Evolutionary conservation across 305 asterid species (phyloP).

Genomic region (Euphrasia arctica): DNA sequence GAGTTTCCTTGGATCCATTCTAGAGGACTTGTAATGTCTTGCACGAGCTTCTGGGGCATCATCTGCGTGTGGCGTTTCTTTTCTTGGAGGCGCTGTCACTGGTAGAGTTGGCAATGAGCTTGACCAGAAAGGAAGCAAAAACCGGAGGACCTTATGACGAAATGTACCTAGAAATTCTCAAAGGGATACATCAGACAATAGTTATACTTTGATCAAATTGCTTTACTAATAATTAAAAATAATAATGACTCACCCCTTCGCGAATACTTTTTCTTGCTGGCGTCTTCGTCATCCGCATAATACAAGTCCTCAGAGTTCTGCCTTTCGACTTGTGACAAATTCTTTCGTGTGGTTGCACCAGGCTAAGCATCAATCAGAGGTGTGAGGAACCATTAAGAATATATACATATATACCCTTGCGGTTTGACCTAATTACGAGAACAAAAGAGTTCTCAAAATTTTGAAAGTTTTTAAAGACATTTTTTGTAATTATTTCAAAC

Average conservation of each 20-base stretch:
- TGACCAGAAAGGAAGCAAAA: slow-evolving; percentile 92
- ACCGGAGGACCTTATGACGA: slow-evolving; percentile 74
- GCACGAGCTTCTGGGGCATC: slow-evolving; percentile 70
- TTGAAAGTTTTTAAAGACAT: neutral
- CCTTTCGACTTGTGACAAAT: slow-evolving; percentile 63
- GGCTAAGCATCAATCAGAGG: slow-evolving; percentile 47
- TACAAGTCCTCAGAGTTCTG: slow-evolving; percentile 81
- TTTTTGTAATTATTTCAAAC: neutral
- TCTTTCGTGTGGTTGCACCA: slow-evolving; percentile 84
- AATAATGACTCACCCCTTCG: slow-evolving; percentile 58
- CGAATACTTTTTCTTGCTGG: slow-evolving; percentile 75
- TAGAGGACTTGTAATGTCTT: slow-evolving; percentile 66
- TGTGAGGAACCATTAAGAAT: slow-evolving; percentile 25
- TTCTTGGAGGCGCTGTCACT: slow-evolving; percentile 84
- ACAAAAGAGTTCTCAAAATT: neutral
- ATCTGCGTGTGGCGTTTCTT: slow-evolving; percentile 64
- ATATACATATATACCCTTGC: neutral
- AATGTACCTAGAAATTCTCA: slow-evolving; percentile 55
- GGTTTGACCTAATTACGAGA: neutral
- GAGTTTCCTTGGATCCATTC: slow-evolving; percentile 96
- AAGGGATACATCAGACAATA: slow-evolving; percentile 9
- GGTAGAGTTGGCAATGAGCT: slow-evolving; percentile 87
- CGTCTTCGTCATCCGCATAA: slow-evolving; percentile 95
- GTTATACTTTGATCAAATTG: neutral
- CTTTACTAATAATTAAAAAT: neutral